Conservation (phyloP, 2,329 filamentous ascomycete species). For the Parastagonospora avenae region DNA sequence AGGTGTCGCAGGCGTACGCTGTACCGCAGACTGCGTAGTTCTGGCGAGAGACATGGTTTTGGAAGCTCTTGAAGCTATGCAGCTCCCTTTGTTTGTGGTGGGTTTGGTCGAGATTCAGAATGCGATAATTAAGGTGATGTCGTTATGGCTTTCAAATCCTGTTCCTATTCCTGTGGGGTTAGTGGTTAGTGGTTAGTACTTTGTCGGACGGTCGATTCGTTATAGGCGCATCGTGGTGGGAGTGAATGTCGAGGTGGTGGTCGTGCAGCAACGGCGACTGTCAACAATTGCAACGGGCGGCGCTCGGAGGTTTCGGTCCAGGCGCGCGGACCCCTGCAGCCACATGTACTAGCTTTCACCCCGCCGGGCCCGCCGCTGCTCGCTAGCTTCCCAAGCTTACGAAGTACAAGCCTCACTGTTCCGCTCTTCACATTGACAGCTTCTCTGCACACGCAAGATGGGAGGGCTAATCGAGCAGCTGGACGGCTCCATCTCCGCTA, state of each 20-base stretch:
- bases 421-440: background rate
- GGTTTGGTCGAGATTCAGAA: background rate
- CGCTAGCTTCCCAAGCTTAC: background rate
- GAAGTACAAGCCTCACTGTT: background rate
- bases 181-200: constrained; percentile 23
- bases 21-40: constrained; percentile 7
- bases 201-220: background rate
- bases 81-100: constrained; percentile 4
- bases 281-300: constrained; percentile 1
- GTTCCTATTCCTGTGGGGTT: constrained; percentile 26
- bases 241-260: constrained; percentile 2
- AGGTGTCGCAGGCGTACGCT: constrained; percentile 21
- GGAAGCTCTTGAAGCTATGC: background rate
- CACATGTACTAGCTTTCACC: constrained; percentile 1
- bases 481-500: constrained; percentile 70
- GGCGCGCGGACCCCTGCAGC: background rate
- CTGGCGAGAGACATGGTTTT: constrained; percentile 24
- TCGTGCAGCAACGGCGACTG: constrained; percentile 11
- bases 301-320: background rate
- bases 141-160: background rate
- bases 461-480: constrained; percentile 64
- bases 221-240: background rate
- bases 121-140: background rate
- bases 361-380: constrained; percentile 3
- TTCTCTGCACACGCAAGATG: constrained; percentile 36